Evolutionary conservation across 768 basidiomycete species (phyloP), one percentile per base, ranked within the genome.

Genomic region (Auricularia auricula-judae): DNA sequence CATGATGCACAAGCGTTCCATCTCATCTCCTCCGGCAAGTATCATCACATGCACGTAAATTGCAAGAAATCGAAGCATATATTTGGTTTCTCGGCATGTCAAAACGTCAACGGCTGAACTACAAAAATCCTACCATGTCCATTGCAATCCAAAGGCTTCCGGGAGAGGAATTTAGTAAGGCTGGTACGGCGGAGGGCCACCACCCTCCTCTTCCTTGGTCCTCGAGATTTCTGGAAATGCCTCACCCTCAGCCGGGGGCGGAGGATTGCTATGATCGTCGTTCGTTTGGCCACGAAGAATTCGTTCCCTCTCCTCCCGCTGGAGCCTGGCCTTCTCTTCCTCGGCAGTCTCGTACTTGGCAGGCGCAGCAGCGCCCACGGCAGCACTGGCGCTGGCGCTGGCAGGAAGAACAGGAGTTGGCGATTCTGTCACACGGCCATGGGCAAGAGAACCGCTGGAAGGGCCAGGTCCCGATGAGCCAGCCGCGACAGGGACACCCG

Each of bases 271-370:
- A 8, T 14, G 56, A 5, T 35, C 56, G 7, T 59, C 11, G 29
- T 18, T n/a, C 8, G 8, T 42, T n/a, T n/a, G 29, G 53, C 66
- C 70, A 0, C 67, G 71, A 14, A 75, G 77, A 67, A 78, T 73
- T 64, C 77, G 77, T 76, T 81, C 86, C 76, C 78, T 76, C 68
- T 87, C 86, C 70, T 89, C 86, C 56, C 82, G 81, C 72, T 88
- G 86, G 39, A 88, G 76, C n/a, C 85, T 77, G 68, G 70, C 79
- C 79, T 89, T 88, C 76, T 87, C 86, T 56, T 86, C 86, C 70
- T 81, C 83, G 1, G 84, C 86, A 62, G 77, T 80, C 72, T 83
- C 84, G 35, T 71, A 78, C 65, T 73, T 74, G 14, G 73, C 66
- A 36, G 69, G 65, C 35, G 73, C 62, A 18, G 68, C 68, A 44